A percentile compares a stretch with the other conserved stretches of the same genome.
Evolutionary conservation across 768 basidiomycete species (phyloP).

Genomic region (Boletus subcaerulescens): DNA sequence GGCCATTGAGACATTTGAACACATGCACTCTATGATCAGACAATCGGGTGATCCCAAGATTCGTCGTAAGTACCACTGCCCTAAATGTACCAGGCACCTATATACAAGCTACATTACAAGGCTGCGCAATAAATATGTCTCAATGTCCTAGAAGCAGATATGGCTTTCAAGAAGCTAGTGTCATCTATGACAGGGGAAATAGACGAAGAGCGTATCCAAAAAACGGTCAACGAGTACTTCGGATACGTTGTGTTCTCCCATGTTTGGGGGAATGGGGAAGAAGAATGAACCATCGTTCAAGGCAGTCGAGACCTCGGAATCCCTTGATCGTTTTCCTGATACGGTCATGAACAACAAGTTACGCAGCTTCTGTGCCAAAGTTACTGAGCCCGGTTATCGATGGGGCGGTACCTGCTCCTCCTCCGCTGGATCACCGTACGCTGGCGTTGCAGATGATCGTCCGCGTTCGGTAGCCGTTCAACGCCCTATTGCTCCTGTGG

Average conservation of each 20-base stretch:
- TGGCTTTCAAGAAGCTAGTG: background rate
- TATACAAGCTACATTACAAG: background rate
- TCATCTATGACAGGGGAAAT: background rate
- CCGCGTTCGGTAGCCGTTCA: background rate
- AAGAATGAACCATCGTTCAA: background rate
- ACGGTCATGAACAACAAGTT: background rate
- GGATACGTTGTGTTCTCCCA: background rate
- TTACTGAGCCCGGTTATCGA: background rate
- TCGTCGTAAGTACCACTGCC: background rate
- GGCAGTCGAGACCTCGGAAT: background rate
- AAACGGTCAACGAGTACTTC: background rate
- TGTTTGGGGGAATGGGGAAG: background rate
- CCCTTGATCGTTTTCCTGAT: background rate
- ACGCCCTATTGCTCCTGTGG: background rate
- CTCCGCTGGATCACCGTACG: background rate
- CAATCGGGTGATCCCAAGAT: background rate
- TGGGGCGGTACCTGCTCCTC: background rate
- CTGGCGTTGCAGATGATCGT: background rate
- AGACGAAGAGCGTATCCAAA: background rate
- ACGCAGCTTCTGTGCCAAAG: background rate
- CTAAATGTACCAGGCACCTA: too few species aligned
- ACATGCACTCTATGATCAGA: background rate
- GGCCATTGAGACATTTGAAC: background rate
- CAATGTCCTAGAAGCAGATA: background rate
- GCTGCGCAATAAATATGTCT: background rate